Evolutionary conservation across 2,329 filamentous ascomycete genomes (phyloP), one percentile per base, ranked within the genome.

Genomic region (Bipolaris zeicola): DNA sequence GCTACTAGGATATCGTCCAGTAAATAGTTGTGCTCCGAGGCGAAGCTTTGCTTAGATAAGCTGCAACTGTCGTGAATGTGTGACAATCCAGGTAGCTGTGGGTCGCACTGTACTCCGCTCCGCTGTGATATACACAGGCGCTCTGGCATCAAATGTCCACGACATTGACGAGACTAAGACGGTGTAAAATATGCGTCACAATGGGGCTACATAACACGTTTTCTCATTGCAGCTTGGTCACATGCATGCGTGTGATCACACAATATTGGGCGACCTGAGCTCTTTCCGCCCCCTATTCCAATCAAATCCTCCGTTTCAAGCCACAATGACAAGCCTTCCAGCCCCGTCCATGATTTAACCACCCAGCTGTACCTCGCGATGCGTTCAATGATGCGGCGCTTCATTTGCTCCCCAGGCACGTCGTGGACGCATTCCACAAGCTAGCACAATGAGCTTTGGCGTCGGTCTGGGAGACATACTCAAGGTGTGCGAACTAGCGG

Each of bases 401-500:
- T 39, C 33, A 18, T 18, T 39, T 24, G 16, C 6, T 16, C 13
- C 20, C 46, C 13, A 24, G 5, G 16, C 24, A 37, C 22, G 31
- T n/a, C 26, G 26, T 34, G 16, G 26, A 33, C n/a, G 11, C 14
- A 33, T 18, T 45, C 46, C 18, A 24, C 34, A 13, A 39, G 39
- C 33, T 45, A 39, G 39, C 47, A 45, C 28, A 10, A 71, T 71
- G 69, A 69, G 65, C 39, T 67, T 72, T 50, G 68, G 65, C 4
- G 51, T 71, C 6, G 54, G 55, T n/a, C 57, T 71, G 38, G 65
- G 65, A 14, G 67, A 71, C 47, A 49, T 70, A n/a, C 36, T 71
- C 24, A 69, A 67, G 60, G 34, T 72, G 20, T 66, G 61, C 18
- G 68, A 71, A 41, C 39, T 67, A 28, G 68, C 67, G 26, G 54